Evolutionary conservation across 495 filamentous ascomycete genomes (phyloP), one percentile per base, ranked within the genome.

Genomic region (Daldinia bambusicola): DNA sequence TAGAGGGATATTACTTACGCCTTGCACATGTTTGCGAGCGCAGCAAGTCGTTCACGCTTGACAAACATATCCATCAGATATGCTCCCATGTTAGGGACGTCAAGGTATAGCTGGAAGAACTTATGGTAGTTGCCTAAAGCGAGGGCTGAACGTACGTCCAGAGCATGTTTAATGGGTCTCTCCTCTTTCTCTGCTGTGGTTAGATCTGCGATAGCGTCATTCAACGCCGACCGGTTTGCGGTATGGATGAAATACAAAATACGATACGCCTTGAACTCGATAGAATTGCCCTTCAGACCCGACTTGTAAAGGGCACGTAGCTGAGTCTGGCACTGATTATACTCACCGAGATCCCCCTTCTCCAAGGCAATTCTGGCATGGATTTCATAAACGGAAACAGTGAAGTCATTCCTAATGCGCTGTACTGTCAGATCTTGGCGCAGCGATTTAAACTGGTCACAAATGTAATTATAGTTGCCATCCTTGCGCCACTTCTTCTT

Each of bases 281-380:
- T 90, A 62, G 94, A 88, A 83, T 97, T 92, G 66, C 96, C 96
- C 76, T 92, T 92, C 68, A 97, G 84, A 69, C 92, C 90, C 81
- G 92, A 88, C 78, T 86, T 85, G 79, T 99, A 98, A 72, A 99
- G 84, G 63, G 90, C 92, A 76, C 92, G 91, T 76, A 99, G 87
- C 83, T 98, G 95, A 67, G 95, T 97, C 84, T 98, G 96, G 80
- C 95, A 99, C 88, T 99, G 95, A 85, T 99, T 99, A 93, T 98
- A 99, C 95, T 99, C 95, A 99, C 95, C 95, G 84, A 98, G 87
- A 86, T 99, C 95, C 79, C 91, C 94, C 87, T 96, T 98, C 85
- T 99, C 95, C 78, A 99, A 84, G 67, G 95, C 95, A 82, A 99
- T 98, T 45, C 95, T 90, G 58, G 95, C 96, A 83, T 99, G 96